These are phyloP conservation scores for Lomentospora prolificans DNA, from an alignment of 2,329 filamentous ascomycete genomes.

Conservation along the genomic window DNA sequence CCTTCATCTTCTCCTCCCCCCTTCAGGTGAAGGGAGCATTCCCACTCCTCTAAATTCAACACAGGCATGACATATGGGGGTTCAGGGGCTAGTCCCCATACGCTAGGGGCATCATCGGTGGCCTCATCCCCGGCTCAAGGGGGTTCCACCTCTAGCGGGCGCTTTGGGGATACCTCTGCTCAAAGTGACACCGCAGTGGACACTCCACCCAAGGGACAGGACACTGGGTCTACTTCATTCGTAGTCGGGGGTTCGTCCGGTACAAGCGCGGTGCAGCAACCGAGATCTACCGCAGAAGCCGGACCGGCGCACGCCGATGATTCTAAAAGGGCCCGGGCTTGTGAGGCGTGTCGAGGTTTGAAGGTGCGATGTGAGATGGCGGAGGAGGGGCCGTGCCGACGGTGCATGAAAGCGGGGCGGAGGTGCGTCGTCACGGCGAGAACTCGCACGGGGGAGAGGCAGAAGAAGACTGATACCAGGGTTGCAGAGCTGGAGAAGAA, in stretches of 20 bases:
- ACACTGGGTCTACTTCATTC: too few species aligned
- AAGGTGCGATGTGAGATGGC: constrained; percentile 84
- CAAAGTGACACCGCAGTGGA: constrained; percentile 8
- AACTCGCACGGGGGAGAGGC: constrained; percentile 54
- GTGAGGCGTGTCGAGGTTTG: constrained; percentile 64
- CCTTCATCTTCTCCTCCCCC: not conserved
- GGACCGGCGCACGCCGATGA: constrained; percentile 26
- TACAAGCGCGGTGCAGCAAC: not conserved
- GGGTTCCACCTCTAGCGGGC: not conserved
- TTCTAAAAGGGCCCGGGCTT: constrained; percentile 59
- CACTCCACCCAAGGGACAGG: constrained; percentile 14
- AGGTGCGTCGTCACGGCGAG: constrained; percentile 68
- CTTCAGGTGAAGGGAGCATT: too few species aligned
- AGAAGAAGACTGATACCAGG: constrained; percentile 84
- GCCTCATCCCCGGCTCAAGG: not conserved
- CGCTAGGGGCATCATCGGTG: not conserved
- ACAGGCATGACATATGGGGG: not conserved
- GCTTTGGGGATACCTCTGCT: not conserved
- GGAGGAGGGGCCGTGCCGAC: constrained; percentile 56
- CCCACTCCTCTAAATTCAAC: too few species aligned
- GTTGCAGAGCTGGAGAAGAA: constrained; percentile 89
- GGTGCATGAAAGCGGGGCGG: constrained; percentile 73
- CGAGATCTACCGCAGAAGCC: constrained; percentile 7
- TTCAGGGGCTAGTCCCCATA: not conserved
- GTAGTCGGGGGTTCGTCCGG: not conserved